Conservation (phyloP, 345 rosid genomes). For the Rhodamnia rubescens region DNA sequence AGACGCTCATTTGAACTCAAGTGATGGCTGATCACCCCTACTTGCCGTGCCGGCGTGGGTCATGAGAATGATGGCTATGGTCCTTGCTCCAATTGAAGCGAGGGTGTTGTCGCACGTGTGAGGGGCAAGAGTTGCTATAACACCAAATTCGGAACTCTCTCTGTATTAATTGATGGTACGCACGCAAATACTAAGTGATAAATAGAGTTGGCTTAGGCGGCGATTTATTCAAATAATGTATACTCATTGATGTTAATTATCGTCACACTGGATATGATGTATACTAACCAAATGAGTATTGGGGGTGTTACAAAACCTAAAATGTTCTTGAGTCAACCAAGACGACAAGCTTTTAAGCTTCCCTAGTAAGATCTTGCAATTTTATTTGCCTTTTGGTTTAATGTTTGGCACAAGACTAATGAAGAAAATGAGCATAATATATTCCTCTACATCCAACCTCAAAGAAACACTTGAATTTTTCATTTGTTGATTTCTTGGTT, state of each 20-base stretch:
- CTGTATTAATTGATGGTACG: too few species aligned
- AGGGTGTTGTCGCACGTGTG: neutral
- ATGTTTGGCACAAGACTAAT: neutral
- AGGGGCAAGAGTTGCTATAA: neutral
- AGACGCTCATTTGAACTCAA: neutral
- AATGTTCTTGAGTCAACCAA: neutral
- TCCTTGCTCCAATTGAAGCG: neutral
- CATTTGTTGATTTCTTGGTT: neutral
- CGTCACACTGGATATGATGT: neutral
- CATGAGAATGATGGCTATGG: neutral
- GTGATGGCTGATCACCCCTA: neutral
- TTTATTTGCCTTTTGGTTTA: neutral
- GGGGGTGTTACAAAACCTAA: neutral
- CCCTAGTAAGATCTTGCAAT: neutral
- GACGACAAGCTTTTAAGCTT: neutral
- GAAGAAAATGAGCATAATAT: neutral
- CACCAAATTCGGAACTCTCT: too few species aligned
- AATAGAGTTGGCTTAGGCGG: neutral
- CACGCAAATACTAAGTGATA: neutral
- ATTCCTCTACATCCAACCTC: neutral
- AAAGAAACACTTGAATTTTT: neutral
- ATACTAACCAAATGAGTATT: neutral
- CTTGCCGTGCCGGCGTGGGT: neutral
- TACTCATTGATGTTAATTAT: too few species aligned
- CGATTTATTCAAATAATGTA: neutral